These are phyloP conservation scores for Clonostachys byssicola DNA, from an alignment of 2,329 filamentous ascomycete species.

Conservation along the genomic window DNA sequence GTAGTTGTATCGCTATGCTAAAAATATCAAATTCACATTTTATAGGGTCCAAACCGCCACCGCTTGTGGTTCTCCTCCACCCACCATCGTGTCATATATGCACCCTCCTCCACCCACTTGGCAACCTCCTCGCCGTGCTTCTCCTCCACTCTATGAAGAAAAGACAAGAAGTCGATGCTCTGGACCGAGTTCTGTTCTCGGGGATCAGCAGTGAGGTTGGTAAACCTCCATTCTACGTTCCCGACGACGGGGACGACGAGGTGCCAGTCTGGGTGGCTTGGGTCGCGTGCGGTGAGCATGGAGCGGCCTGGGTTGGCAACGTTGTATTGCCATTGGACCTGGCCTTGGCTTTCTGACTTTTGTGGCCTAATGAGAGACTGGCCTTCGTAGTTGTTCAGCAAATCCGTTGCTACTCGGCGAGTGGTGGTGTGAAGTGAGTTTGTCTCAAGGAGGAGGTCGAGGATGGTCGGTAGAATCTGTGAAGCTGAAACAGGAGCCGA, in stretches of 20 bases:
- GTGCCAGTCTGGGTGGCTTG: conserved; percentile 6
- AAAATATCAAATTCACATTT: too few relatives aligned
- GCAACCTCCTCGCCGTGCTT: conserved; percentile 7
- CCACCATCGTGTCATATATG: conserved; percentile 11
- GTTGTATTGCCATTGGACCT: conserved; percentile 45
- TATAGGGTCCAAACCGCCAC: neutral
- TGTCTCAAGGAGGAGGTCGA: conserved; percentile 36
- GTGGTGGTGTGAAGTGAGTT: conserved; percentile 26
- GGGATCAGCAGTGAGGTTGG: conserved; percentile 8
- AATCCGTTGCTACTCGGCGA: conserved; percentile 22
- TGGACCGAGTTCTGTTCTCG: conserved; percentile 3
- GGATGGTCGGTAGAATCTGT: conserved; percentile 37
- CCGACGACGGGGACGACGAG: conserved; percentile 10
- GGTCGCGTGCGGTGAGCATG: conserved; percentile 10
- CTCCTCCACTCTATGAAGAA: conserved; percentile 3
- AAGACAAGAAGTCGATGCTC: conserved; percentile 3
- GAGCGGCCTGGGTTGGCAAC: conserved; percentile 32
- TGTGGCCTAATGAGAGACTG: conserved; percentile 38
- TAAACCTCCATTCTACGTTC: conserved; percentile 9
- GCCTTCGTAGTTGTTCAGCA: conserved; percentile 38
- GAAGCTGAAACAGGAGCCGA: conserved; percentile 31
- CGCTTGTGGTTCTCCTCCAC: conserved; percentile 5
- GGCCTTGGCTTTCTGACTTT: conserved; percentile 19
- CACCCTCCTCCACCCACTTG: conserved; percentile 10
- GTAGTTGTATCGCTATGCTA: too few relatives aligned